Percentiles rank a stretch among this genome's conserved stretches.
phyloP scores from a whole-genome alignment of 352 stramenopile species.

The Hyaloperonospora brassicae region DNA sequence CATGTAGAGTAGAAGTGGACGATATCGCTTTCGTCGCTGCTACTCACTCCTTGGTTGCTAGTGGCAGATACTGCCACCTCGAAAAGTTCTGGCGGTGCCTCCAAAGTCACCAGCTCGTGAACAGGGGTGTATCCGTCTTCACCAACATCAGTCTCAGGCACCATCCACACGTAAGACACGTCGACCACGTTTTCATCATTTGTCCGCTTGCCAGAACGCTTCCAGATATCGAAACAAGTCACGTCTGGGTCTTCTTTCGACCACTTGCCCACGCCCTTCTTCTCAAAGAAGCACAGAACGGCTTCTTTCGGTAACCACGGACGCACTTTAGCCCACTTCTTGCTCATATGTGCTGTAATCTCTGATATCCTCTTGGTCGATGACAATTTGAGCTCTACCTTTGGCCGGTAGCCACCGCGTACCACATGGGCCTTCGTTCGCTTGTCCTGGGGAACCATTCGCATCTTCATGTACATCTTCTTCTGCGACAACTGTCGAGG shows the following conservation, averaged over 20 bases:
- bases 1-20: slow-evolving; percentile 17
- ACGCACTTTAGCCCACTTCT: slow-evolving; percentile 57
- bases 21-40: slow-evolving; percentile 17
- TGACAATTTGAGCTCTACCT: slow-evolving; percentile 75
- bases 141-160: slow-evolving; percentile 2
- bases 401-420: slow-evolving; percentile 46
- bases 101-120: slow-evolving; percentile 18
- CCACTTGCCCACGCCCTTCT: slow-evolving; percentile 36
- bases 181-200: slow-evolving; percentile 65
- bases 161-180: slow-evolving; percentile 58
- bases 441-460: slow-evolving; percentile 66
- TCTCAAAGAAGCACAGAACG: slow-evolving; percentile 50
- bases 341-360: slow-evolving; percentile 67
- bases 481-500: slow-evolving; percentile 47
- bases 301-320: slow-evolving; percentile 21
- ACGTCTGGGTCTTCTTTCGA: slow-evolving; percentile 35
- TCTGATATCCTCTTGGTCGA: slow-evolving; percentile 74
- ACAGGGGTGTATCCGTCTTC: slow-evolving; percentile 11
- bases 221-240: slow-evolving; percentile 73
- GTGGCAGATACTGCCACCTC: slow-evolving; percentile 16
- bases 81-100: slow-evolving; percentile 21
- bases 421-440: slow-evolving; percentile 44
- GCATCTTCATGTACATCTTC: slow-evolving; percentile 81
- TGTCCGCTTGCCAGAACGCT: slow-evolving; percentile 44
- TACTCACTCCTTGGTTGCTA: slow-evolving; percentile 16